phyloP scores from a whole-genome alignment of 495 filamentous ascomycete species.

The Penicillium canescens region DNA sequence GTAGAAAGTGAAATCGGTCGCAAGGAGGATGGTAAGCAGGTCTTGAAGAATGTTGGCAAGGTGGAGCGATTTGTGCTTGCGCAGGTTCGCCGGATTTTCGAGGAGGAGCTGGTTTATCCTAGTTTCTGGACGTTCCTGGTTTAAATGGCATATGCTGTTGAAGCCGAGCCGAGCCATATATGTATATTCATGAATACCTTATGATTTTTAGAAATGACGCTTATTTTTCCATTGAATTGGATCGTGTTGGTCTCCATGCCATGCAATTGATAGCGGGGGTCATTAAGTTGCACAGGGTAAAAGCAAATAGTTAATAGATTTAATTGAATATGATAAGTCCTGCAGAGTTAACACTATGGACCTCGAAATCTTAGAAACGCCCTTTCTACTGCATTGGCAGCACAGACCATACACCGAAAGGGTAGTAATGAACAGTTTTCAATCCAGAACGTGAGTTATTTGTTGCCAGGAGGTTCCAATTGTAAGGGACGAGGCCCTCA shows the following conservation, averaged over 20 bases:
- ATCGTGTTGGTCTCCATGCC: background rate
- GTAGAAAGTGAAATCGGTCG: slow-evolving; percentile 98
- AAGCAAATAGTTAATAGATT: background rate
- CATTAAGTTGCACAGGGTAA: background rate
- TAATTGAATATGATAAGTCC: slow-evolving; percentile 1
- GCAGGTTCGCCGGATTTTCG: slow-evolving; percentile 94
- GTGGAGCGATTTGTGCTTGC: slow-evolving; percentile 97
- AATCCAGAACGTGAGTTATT: background rate
- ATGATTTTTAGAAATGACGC: slow-evolving; percentile 13
- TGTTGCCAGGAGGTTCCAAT: background rate
- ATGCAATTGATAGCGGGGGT: background rate
- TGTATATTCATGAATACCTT: slow-evolving; percentile 22
- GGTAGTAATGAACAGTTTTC: slow-evolving; percentile 8
- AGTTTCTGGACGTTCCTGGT: slow-evolving; percentile 98
- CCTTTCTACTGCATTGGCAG: background rate
- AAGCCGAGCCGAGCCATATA: background rate
- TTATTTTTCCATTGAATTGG: slow-evolving; percentile 2
- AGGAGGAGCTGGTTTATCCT: slow-evolving; percentile 97
- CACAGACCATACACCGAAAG: background rate
- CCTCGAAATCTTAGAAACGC: background rate
- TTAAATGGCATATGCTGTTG: slow-evolving; percentile 37
- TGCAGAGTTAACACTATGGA: slow-evolving; percentile 7
- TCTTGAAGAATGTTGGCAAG: slow-evolving; percentile 96
- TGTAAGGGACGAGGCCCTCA: background rate
- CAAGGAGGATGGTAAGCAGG: slow-evolving; percentile 85